Percentiles rank a stretch among this genome's conserved stretches.
Evolutionary conservation across 805 yeast species (phyloP).

Genomic region (Zygoascus flipseniorum): DNA sequence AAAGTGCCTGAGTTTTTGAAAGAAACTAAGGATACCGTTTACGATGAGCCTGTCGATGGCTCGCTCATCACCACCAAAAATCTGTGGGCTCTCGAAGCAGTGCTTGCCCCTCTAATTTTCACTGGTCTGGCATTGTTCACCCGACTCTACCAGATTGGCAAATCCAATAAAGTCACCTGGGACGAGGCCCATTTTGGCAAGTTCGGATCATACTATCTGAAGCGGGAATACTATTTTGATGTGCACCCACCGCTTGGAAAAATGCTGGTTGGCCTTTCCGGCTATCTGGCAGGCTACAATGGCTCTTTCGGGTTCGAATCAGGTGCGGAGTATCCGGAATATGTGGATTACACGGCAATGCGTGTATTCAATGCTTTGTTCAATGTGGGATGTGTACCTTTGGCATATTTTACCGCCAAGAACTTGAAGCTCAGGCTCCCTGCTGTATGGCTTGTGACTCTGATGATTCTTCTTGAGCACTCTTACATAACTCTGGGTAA

Average conservation of each 20-base stretch:
- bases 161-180: slow-evolving; percentile 73
- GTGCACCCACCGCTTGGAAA: slow-evolving; percentile 98
- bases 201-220: slow-evolving; percentile 84
- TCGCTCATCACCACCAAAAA: slow-evolving; percentile 15
- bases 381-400: slow-evolving; percentile 76
- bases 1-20: neutral
- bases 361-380: slow-evolving; percentile 80
- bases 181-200: slow-evolving; percentile 98
- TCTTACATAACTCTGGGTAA: slow-evolving; percentile 80
- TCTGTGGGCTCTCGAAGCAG: slow-evolving; percentile 20
- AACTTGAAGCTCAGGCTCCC: slow-evolving; percentile 63
- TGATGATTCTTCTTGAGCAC: slow-evolving; percentile 67
- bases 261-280: slow-evolving; percentile 82
- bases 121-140: slow-evolving; percentile 50
- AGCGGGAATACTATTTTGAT: slow-evolving; percentile 87
- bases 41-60: neutral
- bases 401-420: slow-evolving; percentile 75
- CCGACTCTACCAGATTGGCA: slow-evolving; percentile 57
- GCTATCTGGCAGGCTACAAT: slow-evolving; percentile 76
- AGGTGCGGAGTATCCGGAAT: slow-evolving; percentile 67
- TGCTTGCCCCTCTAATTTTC: slow-evolving; percentile 33
- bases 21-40: neutral
- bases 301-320: slow-evolving; percentile 88
- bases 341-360: slow-evolving; percentile 71
- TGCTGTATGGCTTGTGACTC: slow-evolving; percentile 68